Conservation (phyloP, 805 yeast genomes). For the Kazachstania africana region DNA sequence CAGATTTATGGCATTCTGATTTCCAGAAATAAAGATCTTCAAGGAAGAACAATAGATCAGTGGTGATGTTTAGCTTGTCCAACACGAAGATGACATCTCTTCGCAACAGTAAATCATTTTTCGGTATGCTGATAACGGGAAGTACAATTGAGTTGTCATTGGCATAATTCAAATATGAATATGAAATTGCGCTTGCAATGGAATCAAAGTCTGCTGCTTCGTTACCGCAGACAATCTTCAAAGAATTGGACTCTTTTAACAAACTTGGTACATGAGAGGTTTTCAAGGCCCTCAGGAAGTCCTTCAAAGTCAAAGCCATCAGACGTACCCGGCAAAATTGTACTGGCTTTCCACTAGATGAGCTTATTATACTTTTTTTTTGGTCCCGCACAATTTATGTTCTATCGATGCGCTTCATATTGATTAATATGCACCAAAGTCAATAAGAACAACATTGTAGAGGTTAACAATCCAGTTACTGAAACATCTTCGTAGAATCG, state of each 20-base stretch:
- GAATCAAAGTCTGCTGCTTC: conserved; percentile 89
- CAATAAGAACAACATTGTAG: too few relatives aligned
- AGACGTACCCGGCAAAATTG: too few relatives aligned
- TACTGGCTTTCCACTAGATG: too few relatives aligned
- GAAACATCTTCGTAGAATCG: too few relatives aligned
- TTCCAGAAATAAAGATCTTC: conserved; percentile 45
- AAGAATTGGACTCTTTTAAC: background rate
- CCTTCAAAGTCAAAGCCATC: background rate
- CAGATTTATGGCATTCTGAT: conserved; percentile 2
- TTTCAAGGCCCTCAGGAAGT: conserved; percentile 2
- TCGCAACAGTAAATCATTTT: conserved; percentile 52
- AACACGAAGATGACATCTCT: conserved; percentile 58
- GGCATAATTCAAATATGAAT: conserved; percentile 40
- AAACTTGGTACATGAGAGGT: background rate
- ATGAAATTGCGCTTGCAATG: conserved; percentile 61
- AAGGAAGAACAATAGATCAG: conserved; percentile 42
- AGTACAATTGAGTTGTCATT: conserved; percentile 26
- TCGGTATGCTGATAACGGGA: conserved; percentile 71
- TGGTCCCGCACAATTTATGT: too few relatives aligned
- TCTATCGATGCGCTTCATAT: too few relatives aligned
- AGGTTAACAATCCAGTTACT: too few relatives aligned
- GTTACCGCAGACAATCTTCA: conserved; percentile 41
- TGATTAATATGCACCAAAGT: too few relatives aligned
- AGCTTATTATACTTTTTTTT: too few relatives aligned
- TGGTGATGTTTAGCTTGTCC: conserved; percentile 33